phyloP scores from a whole-genome alignment of 768 basidiomycete genomes.

The Suillus subalutaceus region DNA sequence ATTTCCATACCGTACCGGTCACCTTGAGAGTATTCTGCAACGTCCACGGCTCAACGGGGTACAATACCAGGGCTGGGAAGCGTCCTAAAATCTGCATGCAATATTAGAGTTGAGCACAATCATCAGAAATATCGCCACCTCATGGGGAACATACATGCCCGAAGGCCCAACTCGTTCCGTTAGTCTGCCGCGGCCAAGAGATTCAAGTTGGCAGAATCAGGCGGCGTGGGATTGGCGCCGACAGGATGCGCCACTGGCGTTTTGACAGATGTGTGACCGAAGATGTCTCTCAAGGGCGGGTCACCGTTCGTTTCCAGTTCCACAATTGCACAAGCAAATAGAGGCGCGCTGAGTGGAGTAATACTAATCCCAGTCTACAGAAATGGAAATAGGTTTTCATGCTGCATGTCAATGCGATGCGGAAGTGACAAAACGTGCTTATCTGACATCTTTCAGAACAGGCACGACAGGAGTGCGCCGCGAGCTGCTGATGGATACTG shows the following conservation, averaged over 20 bases:
- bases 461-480: not conserved
- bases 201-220: not conserved
- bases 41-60: not conserved
- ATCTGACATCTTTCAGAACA: not conserved
- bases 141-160: not conserved
- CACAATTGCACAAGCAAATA: not conserved
- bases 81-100: not conserved
- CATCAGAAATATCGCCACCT: not conserved
- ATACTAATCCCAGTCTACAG: not conserved
- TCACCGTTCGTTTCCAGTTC: not conserved
- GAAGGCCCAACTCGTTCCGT: not conserved
- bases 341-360: not conserved
- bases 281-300: not conserved
- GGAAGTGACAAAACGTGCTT: not conserved
- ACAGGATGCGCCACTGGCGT: not conserved
- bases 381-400: not conserved
- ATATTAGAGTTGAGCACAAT: not conserved
- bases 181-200: not conserved
- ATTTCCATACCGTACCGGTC: too few relatives aligned
- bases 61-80: not conserved
- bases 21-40: not conserved
- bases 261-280: conserved; percentile 3
- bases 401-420: not conserved
- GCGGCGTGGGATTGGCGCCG: not conserved
- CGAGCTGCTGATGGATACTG: not conserved